Percentiles rank a stretch among this genome's conserved stretches.
These are phyloP conservation scores for Solanum hybrid DNA, from an alignment of 305 asterid genomes.

Conservation along the genomic window DNA sequence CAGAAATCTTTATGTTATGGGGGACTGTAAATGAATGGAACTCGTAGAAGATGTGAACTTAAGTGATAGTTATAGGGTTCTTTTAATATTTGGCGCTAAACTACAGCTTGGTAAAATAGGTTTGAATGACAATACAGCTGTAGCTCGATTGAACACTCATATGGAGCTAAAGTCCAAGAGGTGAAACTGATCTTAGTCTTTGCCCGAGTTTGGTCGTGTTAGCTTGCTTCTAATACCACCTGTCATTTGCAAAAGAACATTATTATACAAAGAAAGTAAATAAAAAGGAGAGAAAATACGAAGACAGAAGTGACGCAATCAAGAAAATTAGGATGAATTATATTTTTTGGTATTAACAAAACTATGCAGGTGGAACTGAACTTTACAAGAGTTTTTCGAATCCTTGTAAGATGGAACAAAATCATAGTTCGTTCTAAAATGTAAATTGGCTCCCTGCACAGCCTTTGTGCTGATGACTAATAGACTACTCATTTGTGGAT, in stretches of 20 bases:
- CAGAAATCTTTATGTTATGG: not conserved
- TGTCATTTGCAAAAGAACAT: not conserved
- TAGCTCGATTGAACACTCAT: not conserved
- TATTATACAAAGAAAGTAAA: not conserved
- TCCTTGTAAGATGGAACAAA: not conserved
- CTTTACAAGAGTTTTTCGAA: not conserved
- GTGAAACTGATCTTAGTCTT: not conserved
- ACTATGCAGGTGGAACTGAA: not conserved
- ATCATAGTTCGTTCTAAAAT: not conserved
- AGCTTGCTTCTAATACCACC: not conserved
- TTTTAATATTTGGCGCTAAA: not conserved
- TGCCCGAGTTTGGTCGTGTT: not conserved
- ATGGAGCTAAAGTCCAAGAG: not conserved
- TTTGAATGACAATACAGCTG: not conserved
- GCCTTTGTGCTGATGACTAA: not conserved
- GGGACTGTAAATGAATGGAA: not conserved
- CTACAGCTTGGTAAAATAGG: not conserved
- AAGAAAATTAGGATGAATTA: not conserved
- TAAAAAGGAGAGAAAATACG: not conserved
- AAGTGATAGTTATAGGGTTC: not conserved
- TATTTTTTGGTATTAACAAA: not conserved
- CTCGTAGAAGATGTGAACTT: not conserved
- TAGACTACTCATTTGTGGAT: not conserved
- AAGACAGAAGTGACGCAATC: not conserved
- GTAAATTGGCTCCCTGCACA: not conserved